Evolutionary conservation across 106 monocot species (phyloP).

Genomic region (Dendrobium chrysotoxum): DNA sequence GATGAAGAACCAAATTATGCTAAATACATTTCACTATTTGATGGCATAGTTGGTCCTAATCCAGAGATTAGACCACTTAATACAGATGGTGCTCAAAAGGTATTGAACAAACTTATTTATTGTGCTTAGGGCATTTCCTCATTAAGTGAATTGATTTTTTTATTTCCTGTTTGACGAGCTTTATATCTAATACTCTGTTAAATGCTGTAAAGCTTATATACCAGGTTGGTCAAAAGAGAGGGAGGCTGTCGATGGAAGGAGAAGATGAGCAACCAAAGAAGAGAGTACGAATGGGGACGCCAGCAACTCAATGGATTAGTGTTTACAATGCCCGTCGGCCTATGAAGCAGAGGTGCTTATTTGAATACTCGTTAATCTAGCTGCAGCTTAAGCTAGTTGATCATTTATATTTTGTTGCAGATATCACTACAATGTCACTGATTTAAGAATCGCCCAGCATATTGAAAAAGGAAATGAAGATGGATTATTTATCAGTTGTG

Average conservation of each 20-base stretch:
- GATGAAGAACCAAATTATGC: slow-evolving; percentile 96
- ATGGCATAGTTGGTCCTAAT: slow-evolving; percentile 71
- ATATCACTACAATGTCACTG: slow-evolving; percentile 95
- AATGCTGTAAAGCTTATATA: slow-evolving; percentile 46
- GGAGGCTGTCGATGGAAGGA: slow-evolving; percentile 53
- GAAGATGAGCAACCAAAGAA: slow-evolving; percentile 90
- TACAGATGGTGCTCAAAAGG: slow-evolving; percentile 92
- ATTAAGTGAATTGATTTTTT: background rate
- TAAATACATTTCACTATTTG: slow-evolving; percentile 78
- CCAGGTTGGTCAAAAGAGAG: slow-evolving; percentile 93
- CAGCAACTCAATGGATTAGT: slow-evolving; percentile 93
- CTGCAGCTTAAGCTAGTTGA: background rate
- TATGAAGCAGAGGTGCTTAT: slow-evolving; percentile 83
- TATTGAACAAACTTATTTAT: slow-evolving; percentile 13
- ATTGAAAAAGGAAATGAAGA: slow-evolving; percentile 89
- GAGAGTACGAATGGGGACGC: slow-evolving; percentile 77
- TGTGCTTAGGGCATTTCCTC: background rate
- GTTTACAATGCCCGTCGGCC: slow-evolving; percentile 84
- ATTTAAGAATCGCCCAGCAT: slow-evolving; percentile 78
- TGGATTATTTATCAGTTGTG: slow-evolving; percentile 84
- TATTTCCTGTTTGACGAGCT: background rate
- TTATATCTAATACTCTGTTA: background rate
- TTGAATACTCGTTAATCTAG: background rate
- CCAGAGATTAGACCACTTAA: slow-evolving; percentile 76
- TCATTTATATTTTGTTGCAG: slow-evolving; percentile 24